These are phyloP conservation scores for Citrullus mucosospermus DNA, from an alignment of 306 rosid species.

Conservation along the genomic window DNA sequence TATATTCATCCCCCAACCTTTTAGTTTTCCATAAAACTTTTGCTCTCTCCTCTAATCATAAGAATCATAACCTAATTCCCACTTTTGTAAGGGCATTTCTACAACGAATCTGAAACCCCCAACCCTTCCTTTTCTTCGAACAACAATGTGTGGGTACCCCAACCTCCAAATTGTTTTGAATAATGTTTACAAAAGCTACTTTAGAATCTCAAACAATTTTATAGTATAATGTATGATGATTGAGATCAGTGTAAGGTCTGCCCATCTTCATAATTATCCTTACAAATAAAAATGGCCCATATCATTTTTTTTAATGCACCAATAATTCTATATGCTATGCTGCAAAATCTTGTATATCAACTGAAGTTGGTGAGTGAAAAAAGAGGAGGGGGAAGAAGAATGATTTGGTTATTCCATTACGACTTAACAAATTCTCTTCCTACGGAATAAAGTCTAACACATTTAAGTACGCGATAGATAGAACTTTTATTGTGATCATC, in stretches of 20 bases:
- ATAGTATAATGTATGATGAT: neutral
- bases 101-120: conserved; percentile 1
- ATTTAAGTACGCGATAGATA: no score
- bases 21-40: neutral
- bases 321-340: neutral
- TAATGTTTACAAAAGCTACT: neutral
- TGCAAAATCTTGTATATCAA: neutral
- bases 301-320: neutral
- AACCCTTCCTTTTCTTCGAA: neutral
- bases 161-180: neutral
- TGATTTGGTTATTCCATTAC: neutral
- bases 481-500: no score
- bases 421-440: neutral
- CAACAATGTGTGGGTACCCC: neutral
- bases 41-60: neutral
- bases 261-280: neutral
- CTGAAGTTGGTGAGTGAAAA: neutral
- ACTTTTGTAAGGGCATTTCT: neutral
- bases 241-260: neutral
- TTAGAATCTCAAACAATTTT: neutral
- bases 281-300: neutral
- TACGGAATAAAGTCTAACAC: no score
- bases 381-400: neutral
- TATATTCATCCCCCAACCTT: neutral
- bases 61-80: neutral